A percentile compares a stretch with the other conserved stretches of the same genome.
Conservation (phyloP, 176 grass and related monocot genomes). For the Elymus sibiricus region DNA sequence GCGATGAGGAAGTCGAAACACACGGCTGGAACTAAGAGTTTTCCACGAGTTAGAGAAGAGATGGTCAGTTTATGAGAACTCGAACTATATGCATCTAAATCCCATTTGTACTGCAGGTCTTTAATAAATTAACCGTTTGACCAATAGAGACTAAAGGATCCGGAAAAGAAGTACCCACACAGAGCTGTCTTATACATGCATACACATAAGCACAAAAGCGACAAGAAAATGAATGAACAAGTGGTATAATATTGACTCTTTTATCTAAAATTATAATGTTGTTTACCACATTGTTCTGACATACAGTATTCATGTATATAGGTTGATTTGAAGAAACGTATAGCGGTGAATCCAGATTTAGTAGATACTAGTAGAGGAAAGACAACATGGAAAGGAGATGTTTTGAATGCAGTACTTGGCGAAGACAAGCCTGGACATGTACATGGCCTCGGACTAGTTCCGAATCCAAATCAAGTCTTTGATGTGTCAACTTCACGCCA, state of each 20-base stretch:
- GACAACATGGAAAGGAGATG: constrained; percentile 2
- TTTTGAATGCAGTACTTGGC: neutral
- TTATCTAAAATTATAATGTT: neutral
- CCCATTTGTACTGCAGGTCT: neutral
- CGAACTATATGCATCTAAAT: neutral
- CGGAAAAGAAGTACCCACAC: neutral
- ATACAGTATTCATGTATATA: neutral
- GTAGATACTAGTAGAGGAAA: neutral
- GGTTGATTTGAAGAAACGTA: neutral
- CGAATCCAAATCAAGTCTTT: constrained; percentile 4
- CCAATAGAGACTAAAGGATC: neutral
- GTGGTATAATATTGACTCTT: neutral
- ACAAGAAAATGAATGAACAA: neutral
- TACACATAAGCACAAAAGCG: neutral
- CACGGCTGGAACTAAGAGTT: constrained; percentile 13
- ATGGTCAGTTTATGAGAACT: neutral
- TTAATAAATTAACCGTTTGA: neutral
- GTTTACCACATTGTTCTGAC: neutral
- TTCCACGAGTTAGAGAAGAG: neutral
- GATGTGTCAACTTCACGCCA: neutral
- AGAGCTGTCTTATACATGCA: neutral
- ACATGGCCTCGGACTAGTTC: neutral
- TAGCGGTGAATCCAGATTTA: neutral
- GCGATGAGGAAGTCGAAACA: neutral
- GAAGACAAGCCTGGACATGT: constrained; percentile 1